Base-by-base conservation (phyloP, 2,329 filamentous ascomycete genomes). In the Colletotrichum higginsianum region DNA sequence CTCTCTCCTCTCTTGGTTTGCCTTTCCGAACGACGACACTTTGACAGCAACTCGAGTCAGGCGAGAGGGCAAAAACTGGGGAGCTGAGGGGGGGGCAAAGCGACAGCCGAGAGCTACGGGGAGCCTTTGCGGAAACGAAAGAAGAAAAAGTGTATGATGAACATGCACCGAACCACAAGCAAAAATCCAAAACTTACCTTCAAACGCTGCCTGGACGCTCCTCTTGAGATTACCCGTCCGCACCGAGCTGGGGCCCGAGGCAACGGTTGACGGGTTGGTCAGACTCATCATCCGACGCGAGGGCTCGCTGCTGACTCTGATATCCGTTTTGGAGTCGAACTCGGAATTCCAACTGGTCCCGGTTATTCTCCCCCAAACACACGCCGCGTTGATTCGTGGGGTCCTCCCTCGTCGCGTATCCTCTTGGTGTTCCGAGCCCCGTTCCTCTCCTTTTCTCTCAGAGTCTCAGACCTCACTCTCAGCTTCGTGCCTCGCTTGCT, bases 161-260 rank as follows among this genome's bases (percentile, higher is more conserved):
- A 53, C 40, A 9, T 38, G 35, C 35, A 38, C 57, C 30, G 60
- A 49, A 52, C 49, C 58, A 50, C 53, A 65, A 73, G 66, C 62
- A 73, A 67, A 71, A 60, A 67, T 61, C 8, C 58, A 52, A 67
- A 74, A 79, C 84, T 77, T 84, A 90, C 89, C 89, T 82, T 91
- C 88, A 83, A 91, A 90, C 47, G 87, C 86, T 73, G 88, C 85
- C 79, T 90, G 88, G 66, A 89, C 87, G 75, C 85, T 89, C 77
- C 89, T 84, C 82, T 91, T 91, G 66, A 90, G 80, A 38, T 82
- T 82, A 61, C 75, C 74, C 71, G 80, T 82, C 72, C 83, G 82
- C 62, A 81, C 80, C 67, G 86, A 87, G 50, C 82, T 83, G 64
- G 86, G 84, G 61, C 84, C 86, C 76, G 85, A 86, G 46, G 85